Evolutionary conservation across 768 basidiomycete genomes (phyloP), one percentile per base, ranked within the genome.

Genomic region (Clavulina sp.): DNA sequence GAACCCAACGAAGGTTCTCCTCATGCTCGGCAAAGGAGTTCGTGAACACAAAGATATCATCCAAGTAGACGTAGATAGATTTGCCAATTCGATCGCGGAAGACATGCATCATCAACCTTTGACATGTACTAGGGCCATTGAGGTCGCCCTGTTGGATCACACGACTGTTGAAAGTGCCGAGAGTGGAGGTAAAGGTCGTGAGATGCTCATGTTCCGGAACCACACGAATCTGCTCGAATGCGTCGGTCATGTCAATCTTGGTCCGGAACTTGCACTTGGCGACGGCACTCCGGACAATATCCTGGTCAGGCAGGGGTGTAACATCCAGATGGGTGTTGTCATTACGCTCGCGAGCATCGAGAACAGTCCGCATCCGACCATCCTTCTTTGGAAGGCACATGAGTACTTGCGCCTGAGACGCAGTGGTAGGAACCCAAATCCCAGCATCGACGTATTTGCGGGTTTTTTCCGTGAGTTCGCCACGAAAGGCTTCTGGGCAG

Each of bases 101-200:
- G n/a, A 73, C 62, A 2, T 52, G 28, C 0, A 62, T 71, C 66
- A 73, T 72, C 0, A 74, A 54, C 0, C 63, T 34, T 50, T 75
- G 73, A 50, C 71, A 75, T 0, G 71, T 75, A 0, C 69, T 60
- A 0, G 68, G 70, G 0, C 67, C 66, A 54, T 75, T 73, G 43
- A 68, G 69, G 49, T 74, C 66, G 0, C 70, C 70, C 40, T 68
- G 66, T 51, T 69, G 73, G 64, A 70, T 66, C 1, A 68, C 66
- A 2, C 58, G 52, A 23, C 69, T 70, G 1, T 68, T 30, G 52
- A 66, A 69, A 0, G 66, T 69, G 0, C 72, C 70, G 31, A 60
- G 58, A 0, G 63, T 59, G 0, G 67, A 73, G 0, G 67, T 59
- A 1, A 74, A 69, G 0, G 52, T 41, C 4, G 57, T 56, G 13